A percentile compares a stretch with the other conserved stretches of the same genome.
These are phyloP conservation scores for Penicillium maclennaniae DNA, from an alignment of 495 filamentous ascomycete species.

Conservation along the genomic window DNA sequence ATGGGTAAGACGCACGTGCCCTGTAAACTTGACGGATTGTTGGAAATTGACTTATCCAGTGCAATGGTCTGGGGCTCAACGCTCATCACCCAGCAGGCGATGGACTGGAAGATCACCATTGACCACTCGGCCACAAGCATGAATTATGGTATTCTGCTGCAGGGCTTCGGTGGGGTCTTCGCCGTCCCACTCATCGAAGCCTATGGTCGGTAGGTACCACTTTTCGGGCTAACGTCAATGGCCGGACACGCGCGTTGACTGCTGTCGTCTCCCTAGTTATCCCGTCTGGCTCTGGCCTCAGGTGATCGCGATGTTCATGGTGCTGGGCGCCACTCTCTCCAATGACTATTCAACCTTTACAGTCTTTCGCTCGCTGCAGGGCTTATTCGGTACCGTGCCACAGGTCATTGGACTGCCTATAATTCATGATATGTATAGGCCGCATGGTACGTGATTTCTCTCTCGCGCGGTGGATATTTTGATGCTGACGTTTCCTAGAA, in stretches of 20 bases:
- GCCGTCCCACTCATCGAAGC: constrained; percentile 48
- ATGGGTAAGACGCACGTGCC: constrained; percentile 26
- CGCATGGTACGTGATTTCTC: constrained; percentile 26
- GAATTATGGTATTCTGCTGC: constrained; percentile 49
- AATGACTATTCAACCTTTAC: constrained; percentile 46
- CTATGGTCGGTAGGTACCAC: constrained; percentile 39
- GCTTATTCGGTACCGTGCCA: constrained; percentile 44
- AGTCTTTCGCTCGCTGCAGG: constrained; percentile 49
- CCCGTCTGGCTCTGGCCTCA: constrained; percentile 53
- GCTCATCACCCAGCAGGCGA: constrained; percentile 44
- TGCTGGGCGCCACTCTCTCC: constrained; percentile 44
- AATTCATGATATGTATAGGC: constrained; percentile 45
- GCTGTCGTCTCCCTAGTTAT: constrained; percentile 22
- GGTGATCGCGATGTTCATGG: constrained; percentile 43
- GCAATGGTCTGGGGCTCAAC: constrained; percentile 51
- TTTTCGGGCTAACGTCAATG: background rate
- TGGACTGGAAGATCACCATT: constrained; percentile 44
- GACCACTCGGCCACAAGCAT: constrained; percentile 42
- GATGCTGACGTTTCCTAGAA: constrained; percentile 16
- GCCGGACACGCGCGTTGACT: background rate
- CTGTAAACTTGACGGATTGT: constrained; percentile 8
- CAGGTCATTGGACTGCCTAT: constrained; percentile 46
- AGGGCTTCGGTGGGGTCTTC: constrained; percentile 51
- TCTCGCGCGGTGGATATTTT: background rate
- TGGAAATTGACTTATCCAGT: constrained; percentile 21